These are phyloP conservation scores for Monosporascus cannonballus DNA, from an alignment of 2,329 filamentous ascomycete species.

Conservation along the genomic window DNA sequence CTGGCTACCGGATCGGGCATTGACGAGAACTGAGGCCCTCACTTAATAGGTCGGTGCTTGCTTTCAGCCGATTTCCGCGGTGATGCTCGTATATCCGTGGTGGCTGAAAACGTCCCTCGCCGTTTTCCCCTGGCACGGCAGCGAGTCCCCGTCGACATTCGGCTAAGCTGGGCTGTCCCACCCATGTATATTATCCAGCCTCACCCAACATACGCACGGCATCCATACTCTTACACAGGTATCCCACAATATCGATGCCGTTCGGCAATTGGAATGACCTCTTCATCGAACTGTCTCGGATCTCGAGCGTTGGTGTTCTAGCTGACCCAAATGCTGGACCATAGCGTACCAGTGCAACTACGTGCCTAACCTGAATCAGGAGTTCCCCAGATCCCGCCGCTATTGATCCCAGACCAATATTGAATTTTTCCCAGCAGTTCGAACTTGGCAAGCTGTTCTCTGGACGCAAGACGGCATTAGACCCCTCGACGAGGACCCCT, in stretches of 20 bases:
- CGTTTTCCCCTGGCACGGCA: not conserved
- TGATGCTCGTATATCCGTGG: not conserved
- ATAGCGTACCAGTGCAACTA: not conserved
- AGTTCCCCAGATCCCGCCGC: too few relatives aligned
- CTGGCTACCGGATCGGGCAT: not conserved
- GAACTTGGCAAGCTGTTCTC: too few relatives aligned
- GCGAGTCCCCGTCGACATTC: not conserved
- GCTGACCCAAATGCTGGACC: not conserved
- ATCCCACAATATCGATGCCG: not conserved
- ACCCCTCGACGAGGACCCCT: too few relatives aligned
- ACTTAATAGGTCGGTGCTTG: not conserved
- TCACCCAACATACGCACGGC: not conserved
- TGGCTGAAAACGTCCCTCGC: not conserved
- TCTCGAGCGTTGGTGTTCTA: not conserved
- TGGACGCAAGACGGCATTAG: too few relatives aligned
- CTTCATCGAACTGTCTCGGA: not conserved
- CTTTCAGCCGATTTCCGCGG: not conserved
- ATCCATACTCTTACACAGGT: not conserved
- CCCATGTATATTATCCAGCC: not conserved
- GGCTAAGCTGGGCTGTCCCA: not conserved
- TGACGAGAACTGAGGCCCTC: not conserved
- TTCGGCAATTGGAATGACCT: not conserved
- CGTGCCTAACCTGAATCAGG: too few relatives aligned
- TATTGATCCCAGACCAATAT: too few relatives aligned
- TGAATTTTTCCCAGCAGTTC: too few relatives aligned